Percentiles rank a stretch among this genome's conserved stretches.
Conservation (phyloP, 352 stramenopile species). For the Pythium phragmitis region DNA sequence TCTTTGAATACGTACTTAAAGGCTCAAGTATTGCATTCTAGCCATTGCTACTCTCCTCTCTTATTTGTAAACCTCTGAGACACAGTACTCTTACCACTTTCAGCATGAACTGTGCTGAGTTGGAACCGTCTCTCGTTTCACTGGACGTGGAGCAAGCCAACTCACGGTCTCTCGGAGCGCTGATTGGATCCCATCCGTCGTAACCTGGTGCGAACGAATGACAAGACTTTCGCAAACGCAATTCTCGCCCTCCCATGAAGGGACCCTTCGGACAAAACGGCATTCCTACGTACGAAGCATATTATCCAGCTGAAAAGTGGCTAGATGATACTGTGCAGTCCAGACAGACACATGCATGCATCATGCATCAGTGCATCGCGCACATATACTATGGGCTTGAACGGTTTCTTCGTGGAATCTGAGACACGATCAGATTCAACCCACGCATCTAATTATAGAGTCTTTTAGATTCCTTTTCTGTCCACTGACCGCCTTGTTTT, state of each 20-base stretch:
- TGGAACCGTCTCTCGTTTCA: background rate
- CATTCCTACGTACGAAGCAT: too few relatives aligned
- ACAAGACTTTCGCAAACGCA: conserved; percentile 1
- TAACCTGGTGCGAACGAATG: conserved; percentile 12
- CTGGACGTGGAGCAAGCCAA: background rate
- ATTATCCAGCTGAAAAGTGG: too few relatives aligned
- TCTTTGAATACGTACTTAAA: background rate
- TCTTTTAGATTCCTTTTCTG: background rate
- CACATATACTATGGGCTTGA: too few relatives aligned
- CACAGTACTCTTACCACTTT: conserved; percentile 4
- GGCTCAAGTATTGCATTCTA: too few relatives aligned
- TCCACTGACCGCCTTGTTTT: background rate
- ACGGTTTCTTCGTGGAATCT: conserved; percentile 10
- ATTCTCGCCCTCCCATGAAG: background rate
- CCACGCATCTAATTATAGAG: conserved; percentile 18
- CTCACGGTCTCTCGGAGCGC: background rate
- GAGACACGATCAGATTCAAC: conserved; percentile 20
- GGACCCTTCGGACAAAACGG: too few relatives aligned
- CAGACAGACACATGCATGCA: too few relatives aligned
- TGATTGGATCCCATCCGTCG: conserved; percentile 2
- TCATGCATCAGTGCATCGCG: too few relatives aligned
- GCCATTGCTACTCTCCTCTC: background rate
- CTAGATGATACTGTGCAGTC: too few relatives aligned
- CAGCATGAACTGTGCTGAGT: background rate
- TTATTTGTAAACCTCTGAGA: conserved; percentile 19